Evolutionary conservation across 23 red algal species (phyloP).

Genomic region (Cyanidiococcus yangmingshanensis): DNA sequence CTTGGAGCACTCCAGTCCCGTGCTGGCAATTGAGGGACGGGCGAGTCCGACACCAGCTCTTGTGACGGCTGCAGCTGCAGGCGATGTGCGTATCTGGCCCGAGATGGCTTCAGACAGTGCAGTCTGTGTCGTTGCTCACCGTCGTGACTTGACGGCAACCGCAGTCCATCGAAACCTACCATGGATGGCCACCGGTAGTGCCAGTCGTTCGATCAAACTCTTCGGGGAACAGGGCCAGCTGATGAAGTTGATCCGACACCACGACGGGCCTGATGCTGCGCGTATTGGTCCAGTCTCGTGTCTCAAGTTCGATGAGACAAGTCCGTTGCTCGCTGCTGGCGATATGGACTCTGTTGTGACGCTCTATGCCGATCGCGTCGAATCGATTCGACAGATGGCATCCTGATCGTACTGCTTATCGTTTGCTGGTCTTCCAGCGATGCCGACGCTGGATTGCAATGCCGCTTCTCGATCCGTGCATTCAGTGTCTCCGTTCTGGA

Average conservation of each 20-base stretch:
- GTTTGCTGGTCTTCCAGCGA: no score
- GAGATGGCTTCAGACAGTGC: not conserved
- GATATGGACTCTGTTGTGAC: not conserved
- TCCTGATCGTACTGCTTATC: no score
- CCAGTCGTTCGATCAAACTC: constrained; percentile 4
- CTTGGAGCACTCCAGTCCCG: constrained; percentile 6
- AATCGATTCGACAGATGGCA: not conserved
- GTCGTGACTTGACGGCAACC: not conserved
- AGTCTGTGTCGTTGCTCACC: not conserved
- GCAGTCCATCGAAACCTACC: not conserved
- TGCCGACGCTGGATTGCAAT: no score
- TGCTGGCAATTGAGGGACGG: not conserved
- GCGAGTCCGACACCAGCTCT: not conserved
- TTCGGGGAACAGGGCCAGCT: constrained; percentile 15
- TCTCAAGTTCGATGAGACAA: not conserved
- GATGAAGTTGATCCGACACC: constrained; percentile 11
- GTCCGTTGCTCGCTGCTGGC: not conserved
- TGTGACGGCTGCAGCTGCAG: constrained; percentile 3
- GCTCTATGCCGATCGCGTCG: not conserved
- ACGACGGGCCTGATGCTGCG: not conserved
- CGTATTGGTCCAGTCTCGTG: not conserved
- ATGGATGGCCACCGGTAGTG: not conserved
- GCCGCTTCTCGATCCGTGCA: no score
- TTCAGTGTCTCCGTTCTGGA: no score
- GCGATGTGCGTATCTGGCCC: constrained; percentile 6